A percentile compares a stretch with the other conserved stretches of the same genome.
Conservation (phyloP, 768 basidiomycete genomes). For the Mycena belliarum region DNA sequence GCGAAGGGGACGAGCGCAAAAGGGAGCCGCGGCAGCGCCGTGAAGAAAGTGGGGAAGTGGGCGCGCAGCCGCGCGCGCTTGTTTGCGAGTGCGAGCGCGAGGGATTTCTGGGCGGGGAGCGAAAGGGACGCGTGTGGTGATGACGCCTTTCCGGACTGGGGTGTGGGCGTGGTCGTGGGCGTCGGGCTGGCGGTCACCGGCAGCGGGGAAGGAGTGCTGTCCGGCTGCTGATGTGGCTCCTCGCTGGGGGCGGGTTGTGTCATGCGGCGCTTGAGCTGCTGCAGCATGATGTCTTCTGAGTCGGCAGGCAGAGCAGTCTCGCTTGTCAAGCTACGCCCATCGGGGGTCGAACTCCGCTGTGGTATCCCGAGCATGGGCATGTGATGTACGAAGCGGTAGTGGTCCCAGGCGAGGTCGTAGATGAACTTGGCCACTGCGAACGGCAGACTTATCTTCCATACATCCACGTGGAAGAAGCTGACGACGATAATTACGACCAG, state of each 20-base stretch:
- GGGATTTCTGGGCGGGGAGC: not conserved
- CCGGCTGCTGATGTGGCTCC: not conserved
- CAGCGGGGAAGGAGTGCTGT: not conserved
- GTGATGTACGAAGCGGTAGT: slow-evolving; percentile 41
- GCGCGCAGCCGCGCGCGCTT: slow-evolving; percentile 24
- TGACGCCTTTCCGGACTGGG: not conserved
- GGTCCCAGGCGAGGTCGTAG: slow-evolving; percentile 65
- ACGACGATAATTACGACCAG: slow-evolving; percentile 75
- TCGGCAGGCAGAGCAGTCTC: slow-evolving; percentile 4
- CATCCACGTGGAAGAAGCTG: slow-evolving; percentile 74
- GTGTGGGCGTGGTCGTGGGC: too few relatives aligned
- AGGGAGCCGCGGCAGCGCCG: slow-evolving; percentile 68
- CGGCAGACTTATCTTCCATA: slow-evolving; percentile 84
- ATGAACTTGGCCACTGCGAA: slow-evolving; percentile 73
- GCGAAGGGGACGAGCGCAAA: slow-evolving; percentile 87
- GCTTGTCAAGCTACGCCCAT: slow-evolving; percentile 12
- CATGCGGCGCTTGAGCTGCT: slow-evolving; percentile 14
- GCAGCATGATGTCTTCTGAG: slow-evolving; percentile 13
- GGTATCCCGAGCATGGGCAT: slow-evolving; percentile 26
- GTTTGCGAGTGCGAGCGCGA: slow-evolving; percentile 1
- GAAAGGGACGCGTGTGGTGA: not conserved
- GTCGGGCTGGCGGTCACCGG: not conserved
- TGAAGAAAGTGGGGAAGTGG: slow-evolving; percentile 72
- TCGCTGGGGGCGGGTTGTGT: not conserved
- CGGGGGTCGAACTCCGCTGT: slow-evolving; percentile 19